Evolutionary conservation across 2,329 filamentous ascomycete genomes (phyloP).

Genomic region (Drechslerella dactyloides): DNA sequence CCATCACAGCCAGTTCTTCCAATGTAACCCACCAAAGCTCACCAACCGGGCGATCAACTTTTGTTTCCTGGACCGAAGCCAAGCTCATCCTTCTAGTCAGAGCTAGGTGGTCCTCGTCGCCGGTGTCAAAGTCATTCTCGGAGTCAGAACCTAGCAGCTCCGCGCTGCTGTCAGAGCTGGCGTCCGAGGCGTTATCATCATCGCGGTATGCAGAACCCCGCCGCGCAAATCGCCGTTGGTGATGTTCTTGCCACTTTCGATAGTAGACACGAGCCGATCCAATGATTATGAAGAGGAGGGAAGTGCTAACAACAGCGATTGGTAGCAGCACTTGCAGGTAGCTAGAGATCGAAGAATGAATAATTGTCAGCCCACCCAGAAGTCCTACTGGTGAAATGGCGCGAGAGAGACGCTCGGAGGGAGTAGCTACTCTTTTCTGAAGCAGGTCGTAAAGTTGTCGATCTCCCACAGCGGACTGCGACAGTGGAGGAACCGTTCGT

Average conservation of each 20-base stretch:
- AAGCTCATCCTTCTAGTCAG: conserved; percentile 64
- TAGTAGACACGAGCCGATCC: conserved; percentile 44
- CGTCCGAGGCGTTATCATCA: conserved; percentile 27
- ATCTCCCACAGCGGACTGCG: conserved; percentile 63
- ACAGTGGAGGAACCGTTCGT: conserved; percentile 53
- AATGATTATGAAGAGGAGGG: conserved; percentile 69
- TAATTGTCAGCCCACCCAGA: conserved; percentile 51
- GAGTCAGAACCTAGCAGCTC: conserved; percentile 57
- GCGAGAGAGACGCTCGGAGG: neutral
- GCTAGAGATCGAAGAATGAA: conserved; percentile 60
- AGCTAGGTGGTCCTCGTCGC: conserved; percentile 63
- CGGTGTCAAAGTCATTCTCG: conserved; percentile 67
- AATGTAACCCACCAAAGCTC: conserved; percentile 73
- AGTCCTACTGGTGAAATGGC: conserved; percentile 11
- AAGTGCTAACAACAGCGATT: conserved; percentile 72
- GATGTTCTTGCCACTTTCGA: conserved; percentile 44
- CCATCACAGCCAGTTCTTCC: conserved; percentile 77
- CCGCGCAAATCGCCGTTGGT: conserved; percentile 5
- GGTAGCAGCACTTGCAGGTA: conserved; percentile 83
- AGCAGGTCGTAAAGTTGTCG: conserved; percentile 70
- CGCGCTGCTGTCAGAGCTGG: conserved; percentile 51
- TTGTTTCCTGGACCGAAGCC: conserved; percentile 64
- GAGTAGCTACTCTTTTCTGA: conserved; percentile 56
- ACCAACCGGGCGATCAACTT: conserved; percentile 76
- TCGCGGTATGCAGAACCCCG: conserved; percentile 11